Conservation (phyloP, 768 basidiomycete genomes). For the Lentinula sp. region DNA sequence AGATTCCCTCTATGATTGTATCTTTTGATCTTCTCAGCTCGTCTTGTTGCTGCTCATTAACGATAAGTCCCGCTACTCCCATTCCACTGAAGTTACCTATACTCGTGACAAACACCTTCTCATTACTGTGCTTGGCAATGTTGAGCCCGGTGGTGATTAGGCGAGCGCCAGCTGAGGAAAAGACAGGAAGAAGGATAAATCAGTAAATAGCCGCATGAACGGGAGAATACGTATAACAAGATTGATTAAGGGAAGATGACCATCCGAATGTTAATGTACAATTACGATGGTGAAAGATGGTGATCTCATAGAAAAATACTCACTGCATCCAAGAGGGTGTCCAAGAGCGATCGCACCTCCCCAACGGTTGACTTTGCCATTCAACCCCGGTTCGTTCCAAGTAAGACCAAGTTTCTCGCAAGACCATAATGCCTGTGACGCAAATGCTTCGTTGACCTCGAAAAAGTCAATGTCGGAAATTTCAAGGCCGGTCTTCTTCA, state of each 20-base stretch:
- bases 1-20: too few species aligned
- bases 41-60: constrained; percentile 63
- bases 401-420: constrained; percentile 66
- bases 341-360: constrained; percentile 90
- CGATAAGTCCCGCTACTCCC: constrained; percentile 87
- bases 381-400: constrained; percentile 14
- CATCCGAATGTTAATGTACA: too few species aligned
- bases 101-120: constrained; percentile 77
- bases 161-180: constrained; percentile 62
- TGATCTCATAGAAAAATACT: constrained; percentile 28
- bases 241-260: too few species aligned
- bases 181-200: background rate
- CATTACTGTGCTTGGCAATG: constrained; percentile 71
- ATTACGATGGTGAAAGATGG: too few species aligned
- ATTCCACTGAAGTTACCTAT: constrained; percentile 92
- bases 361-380: constrained; percentile 70
- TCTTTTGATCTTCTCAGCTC: background rate
- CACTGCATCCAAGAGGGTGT: constrained; percentile 82
- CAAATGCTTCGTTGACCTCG: constrained; percentile 92
- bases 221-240: too few species aligned
- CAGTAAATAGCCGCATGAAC: background rate
- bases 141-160: constrained; percentile 83
- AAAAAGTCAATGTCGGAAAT: constrained; percentile 80
- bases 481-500: constrained; percentile 59
- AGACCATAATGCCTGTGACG: constrained; percentile 73